Evolutionary conservation across 108 stramenopile genomes (phyloP), one percentile per base, ranked within the genome.

Genomic region (Fragilariopsis cylindrus): DNA sequence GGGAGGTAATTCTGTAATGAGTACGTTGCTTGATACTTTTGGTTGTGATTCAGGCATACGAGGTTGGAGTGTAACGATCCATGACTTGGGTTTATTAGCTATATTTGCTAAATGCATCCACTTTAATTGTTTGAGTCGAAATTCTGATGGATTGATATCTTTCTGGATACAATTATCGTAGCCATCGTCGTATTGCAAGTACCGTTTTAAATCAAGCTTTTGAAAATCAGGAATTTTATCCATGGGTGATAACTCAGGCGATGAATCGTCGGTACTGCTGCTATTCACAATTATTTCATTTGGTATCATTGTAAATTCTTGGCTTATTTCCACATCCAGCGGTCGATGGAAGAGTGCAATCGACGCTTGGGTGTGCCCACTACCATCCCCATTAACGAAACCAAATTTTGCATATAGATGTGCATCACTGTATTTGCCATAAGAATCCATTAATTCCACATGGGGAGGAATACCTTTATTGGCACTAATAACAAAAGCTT

Each of bases 381-480:
- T 90, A 11, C 91, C 91, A 81, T 95, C 94, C 18, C 91, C 94
- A 77, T 95, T 95, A 43, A 88, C 83, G 81, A 88, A 95, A 39
- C 94, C 94, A 66, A 87, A 95, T 65, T 88, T 90, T 39, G 87
- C 87, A 75, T 91, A 87, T 18, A 95, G 55, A 74, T 91, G 88
- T 2, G 90, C 69, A 53, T 95, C 94, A 7, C 89, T 84, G 69
- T 85, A 92, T 57, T 88, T 92, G 5, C 94, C 91, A 53, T 95
- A 95, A 21, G 83, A 84, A 56, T 91, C 89, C 47, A 89, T 81
- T 6, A 94, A 67, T 55, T 81, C 85, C 69, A 41, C 75, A 58
- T 63, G 70, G 6, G 64, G 57, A 21, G 73, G 65, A 70, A 81
- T 73, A 39, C 50, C 43, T 12, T 40, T 13, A 18, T 68, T 64